Base-by-base conservation (phyloP, 2,329 filamentous ascomycete genomes). In the Aspergillus niger region DNA sequence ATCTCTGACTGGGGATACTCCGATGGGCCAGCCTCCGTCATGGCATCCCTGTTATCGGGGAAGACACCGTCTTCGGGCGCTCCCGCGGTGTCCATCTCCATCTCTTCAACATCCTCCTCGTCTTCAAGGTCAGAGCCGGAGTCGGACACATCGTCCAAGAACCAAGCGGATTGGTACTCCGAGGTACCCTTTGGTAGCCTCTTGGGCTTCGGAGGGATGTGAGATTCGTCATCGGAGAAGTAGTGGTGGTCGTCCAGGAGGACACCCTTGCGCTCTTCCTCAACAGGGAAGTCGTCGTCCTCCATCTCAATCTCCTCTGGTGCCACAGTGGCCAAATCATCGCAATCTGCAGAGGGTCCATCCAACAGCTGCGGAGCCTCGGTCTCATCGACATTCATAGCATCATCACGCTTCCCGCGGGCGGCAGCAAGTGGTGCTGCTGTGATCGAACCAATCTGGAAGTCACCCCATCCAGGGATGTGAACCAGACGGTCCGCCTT, bases 171-270 rank as follows among this genome's bases (percentile, higher is more conserved):
- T 78, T 99, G 95, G 76, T 97, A 98, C 58, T 89, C 87, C 41
- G 95, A 98, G 2, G 95, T 99, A 64, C 95, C 95, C 76, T 89
- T 91, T 0, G 95, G 95, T 22, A 99, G 78, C 63, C 87, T 86
- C 77, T 89, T 95, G 6, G 91, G 91, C 32, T 80, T 78, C 38
- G 83, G 77, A 17, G 86, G 80, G 17, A 83, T 80, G 56, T 87
- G 82, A 4, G 76, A 79, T 56, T 95, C 89, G 50, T 95, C 92
- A 47, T 98, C 94, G 0, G 93, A 93, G 73, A 98, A 99, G 76
- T 99, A 99, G 74, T 98, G 94, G 75, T 99, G 94, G 67, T 98
- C 94, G 67, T 99, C 95, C 8, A 99, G 83, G 43, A 99, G 80
- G 1, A 99, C 95, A 65, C 94, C 95, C 78, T 94, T 96, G 72